Conservation (phyloP, 352 stramenopile genomes). For the Pythium myriotylum region DNA sequence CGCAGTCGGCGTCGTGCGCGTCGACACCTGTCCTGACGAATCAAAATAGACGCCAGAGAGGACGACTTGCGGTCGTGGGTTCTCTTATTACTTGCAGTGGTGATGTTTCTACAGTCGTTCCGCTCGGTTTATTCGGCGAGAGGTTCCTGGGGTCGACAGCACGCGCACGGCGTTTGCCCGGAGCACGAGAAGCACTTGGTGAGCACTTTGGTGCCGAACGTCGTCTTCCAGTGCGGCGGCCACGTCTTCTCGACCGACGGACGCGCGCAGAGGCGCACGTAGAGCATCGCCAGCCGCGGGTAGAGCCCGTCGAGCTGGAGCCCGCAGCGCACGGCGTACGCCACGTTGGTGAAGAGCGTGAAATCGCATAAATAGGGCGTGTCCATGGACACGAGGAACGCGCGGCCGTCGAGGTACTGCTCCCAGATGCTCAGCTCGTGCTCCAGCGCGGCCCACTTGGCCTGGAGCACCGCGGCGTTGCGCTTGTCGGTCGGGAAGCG, state of each 20-base stretch:
- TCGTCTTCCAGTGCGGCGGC: conserved; percentile 83
- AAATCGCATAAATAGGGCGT: conserved; percentile 77
- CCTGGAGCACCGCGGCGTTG: conserved; percentile 57
- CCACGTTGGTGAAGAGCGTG: conserved; percentile 86
- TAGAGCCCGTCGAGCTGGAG: conserved; percentile 83
- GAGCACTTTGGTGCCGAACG: conserved; percentile 74
- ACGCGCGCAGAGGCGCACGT: conserved; percentile 70
- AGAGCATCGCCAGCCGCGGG: conserved; percentile 76
- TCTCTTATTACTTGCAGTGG: no score
- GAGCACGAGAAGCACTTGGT: conserved; percentile 77
- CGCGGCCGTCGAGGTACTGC: conserved; percentile 59
- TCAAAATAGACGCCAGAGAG: no score
- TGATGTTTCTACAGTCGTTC: not conserved
- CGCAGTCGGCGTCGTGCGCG: no score
- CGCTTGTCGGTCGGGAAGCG: conserved; percentile 64
- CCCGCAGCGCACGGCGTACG: conserved; percentile 83
- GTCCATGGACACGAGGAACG: conserved; percentile 67
- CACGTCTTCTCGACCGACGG: conserved; percentile 77
- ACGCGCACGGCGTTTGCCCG: conserved; percentile 29
- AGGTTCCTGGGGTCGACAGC: conserved; percentile 18
- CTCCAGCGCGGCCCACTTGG: conserved; percentile 74
- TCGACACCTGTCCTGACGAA: no score
- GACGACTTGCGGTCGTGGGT: no score
- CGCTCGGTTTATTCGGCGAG: not conserved
- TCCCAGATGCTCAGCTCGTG: conserved; percentile 80